Evolutionary conservation across 768 basidiomycete species (phyloP).

Genomic region (Aureoboletus auriporus): DNA sequence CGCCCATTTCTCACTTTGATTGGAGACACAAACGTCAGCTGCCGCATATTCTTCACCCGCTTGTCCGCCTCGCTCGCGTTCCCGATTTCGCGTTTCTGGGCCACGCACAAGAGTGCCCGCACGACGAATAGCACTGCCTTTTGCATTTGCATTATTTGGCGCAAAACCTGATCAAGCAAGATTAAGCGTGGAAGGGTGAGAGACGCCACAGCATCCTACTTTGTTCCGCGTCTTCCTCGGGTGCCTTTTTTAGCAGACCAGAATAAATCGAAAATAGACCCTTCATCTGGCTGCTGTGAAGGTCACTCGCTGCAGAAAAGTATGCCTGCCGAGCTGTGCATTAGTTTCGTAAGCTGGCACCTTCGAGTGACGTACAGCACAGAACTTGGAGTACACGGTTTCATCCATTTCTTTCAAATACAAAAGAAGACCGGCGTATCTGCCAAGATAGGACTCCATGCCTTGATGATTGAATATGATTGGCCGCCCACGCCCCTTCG

Average conservation of each 20-base stretch:
- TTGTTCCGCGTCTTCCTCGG: conserved; percentile 73
- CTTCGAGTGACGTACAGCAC: conserved; percentile 60
- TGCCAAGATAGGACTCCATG: conserved; percentile 79
- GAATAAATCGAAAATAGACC: conserved; percentile 59
- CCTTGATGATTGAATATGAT: conserved; percentile 59
- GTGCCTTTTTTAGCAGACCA: conserved; percentile 56
- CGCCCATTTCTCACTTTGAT: neutral
- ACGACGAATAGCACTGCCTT: conserved; percentile 65
- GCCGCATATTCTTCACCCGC: conserved; percentile 59
- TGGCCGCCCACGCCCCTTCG: conserved; percentile 41
- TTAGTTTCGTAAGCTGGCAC: conserved; percentile 1
- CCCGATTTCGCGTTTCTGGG: conserved; percentile 49
- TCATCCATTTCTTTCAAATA: conserved; percentile 98
- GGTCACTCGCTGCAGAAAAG: conserved; percentile 79
- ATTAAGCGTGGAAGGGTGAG: conserved; percentile 1
- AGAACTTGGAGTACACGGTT: conserved; percentile 78
- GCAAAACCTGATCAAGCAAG: conserved; percentile 39
- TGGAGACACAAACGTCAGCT: conserved; percentile 54
- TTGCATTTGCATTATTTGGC: conserved; percentile 28
- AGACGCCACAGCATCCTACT: conserved; percentile 37
- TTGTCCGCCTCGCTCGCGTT: conserved; percentile 49
- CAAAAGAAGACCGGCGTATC: conserved; percentile 85
- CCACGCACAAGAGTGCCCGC: conserved; percentile 84
- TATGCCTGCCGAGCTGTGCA: conserved; percentile 60
- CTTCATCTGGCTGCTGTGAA: conserved; percentile 81